phyloP scores from a whole-genome alignment of 768 basidiomycete genomes.

The Termitomyces eurrhizus region DNA sequence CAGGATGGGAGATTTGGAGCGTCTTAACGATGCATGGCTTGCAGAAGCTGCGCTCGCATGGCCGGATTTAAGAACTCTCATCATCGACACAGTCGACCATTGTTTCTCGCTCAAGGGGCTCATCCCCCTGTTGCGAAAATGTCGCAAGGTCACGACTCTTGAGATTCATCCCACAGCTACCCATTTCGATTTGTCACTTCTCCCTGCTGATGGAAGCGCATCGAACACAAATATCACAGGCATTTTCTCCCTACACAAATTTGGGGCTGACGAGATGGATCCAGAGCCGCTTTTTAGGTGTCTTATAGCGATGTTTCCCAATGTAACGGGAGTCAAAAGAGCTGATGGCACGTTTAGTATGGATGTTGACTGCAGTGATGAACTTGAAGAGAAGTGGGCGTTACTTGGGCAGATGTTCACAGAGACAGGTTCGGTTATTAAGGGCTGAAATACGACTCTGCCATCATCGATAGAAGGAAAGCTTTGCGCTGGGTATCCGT shows the following conservation, averaged over 20 bases:
- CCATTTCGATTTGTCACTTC: slow-evolving; percentile 1
- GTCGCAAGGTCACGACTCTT: slow-evolving; percentile 2
- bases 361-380: neutral
- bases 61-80: neutral
- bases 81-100: neutral
- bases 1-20: neutral
- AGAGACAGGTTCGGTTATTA: neutral
- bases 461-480: no score
- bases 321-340: neutral
- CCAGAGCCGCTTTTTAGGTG: neutral
- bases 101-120: slow-evolving; percentile 1
- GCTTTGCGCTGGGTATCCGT: no score
- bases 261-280: neutral
- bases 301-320: slow-evolving; percentile 1
- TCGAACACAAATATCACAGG: neutral
- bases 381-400: neutral
- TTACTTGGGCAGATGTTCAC: neutral
- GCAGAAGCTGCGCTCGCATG: slow-evolving; percentile 1
- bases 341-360: neutral
- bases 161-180: neutral
- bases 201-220: neutral
- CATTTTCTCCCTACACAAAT: neutral
- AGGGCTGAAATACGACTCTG: no score
- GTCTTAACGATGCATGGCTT: slow-evolving; percentile 4
- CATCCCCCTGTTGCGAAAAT: neutral